Conservation (phyloP, 129 eudicot genomes). For the Lactuca sativa region DNA sequence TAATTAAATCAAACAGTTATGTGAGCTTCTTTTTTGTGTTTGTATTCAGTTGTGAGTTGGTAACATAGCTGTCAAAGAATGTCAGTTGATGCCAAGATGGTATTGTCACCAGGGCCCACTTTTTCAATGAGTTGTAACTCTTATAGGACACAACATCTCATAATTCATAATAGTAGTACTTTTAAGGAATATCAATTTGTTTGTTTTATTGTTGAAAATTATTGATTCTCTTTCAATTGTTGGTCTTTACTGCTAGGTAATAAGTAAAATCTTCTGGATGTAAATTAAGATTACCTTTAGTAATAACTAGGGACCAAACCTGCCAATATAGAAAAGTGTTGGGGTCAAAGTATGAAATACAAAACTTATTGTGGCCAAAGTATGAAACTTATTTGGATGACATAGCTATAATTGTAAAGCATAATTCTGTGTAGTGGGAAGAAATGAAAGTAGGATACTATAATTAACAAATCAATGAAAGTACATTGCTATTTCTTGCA, state of each 20-base stretch:
- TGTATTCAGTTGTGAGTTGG: constrained; percentile 32
- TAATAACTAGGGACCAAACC: neutral
- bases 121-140: constrained; percentile 42
- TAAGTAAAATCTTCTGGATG: neutral
- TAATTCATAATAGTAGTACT: constrained; percentile 2
- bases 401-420: too few relatives aligned
- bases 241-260: too few relatives aligned
- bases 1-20: constrained; percentile 10
- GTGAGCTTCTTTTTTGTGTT: constrained; percentile 35
- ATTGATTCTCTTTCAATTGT: constrained; percentile 1
- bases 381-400: too few relatives aligned
- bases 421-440: too few relatives aligned
- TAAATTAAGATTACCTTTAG: neutral
- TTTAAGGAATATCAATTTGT: constrained; percentile 1
- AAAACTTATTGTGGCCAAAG: too few relatives aligned
- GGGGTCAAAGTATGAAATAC: too few relatives aligned
- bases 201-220: constrained; percentile 22
- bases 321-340: too few relatives aligned
- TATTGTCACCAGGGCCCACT: constrained; percentile 27
- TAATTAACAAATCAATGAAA: too few relatives aligned
- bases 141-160: constrained; percentile 12
- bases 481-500: neutral
- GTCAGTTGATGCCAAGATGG: constrained; percentile 40
- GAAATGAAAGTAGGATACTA: neutral
- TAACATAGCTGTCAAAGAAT: constrained; percentile 41